These are phyloP conservation scores for Excoecaria agallocha DNA, from an alignment of 345 rosid genomes.

Conservation along the genomic window DNA sequence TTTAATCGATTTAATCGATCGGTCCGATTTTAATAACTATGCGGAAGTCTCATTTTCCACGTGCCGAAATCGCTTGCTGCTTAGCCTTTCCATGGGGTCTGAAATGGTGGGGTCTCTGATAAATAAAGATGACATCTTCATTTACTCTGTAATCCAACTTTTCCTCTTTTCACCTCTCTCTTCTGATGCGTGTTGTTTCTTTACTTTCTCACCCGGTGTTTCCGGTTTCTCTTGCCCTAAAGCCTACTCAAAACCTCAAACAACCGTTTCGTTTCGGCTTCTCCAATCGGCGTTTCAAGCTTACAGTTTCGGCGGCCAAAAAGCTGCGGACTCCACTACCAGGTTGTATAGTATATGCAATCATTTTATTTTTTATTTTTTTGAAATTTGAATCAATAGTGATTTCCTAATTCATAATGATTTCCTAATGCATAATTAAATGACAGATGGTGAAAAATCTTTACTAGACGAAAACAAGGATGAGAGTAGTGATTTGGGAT, in stretches of 20 bases:
- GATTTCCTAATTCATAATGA: neutral
- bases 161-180: neutral
- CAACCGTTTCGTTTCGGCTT: slow-evolving; percentile 13
- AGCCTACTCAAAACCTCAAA: slow-evolving; percentile 2
- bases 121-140: no score
- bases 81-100: no score
- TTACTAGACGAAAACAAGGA: slow-evolving; percentile 17
- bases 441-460: slow-evolving; percentile 34
- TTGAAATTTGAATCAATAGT: neutral
- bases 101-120: no score
- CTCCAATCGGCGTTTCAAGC: slow-evolving; percentile 21
- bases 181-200: slow-evolving; percentile 37
- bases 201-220: slow-evolving; percentile 30
- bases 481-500: slow-evolving; percentile 47
- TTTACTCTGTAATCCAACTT: neutral
- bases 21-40: neutral
- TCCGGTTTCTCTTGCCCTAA: slow-evolving; percentile 24
- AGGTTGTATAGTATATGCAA: slow-evolving; percentile 22
- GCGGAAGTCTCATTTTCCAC: neutral
- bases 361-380: neutral
- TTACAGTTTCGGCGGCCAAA: slow-evolving; percentile 29
- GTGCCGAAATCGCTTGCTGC: no score
- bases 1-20: no score
- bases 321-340: slow-evolving; percentile 25
- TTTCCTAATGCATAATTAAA: neutral